These are phyloP conservation scores for Stemphylium vesicarium DNA, from an alignment of 2,329 filamentous ascomycete species.

Conservation along the genomic window DNA sequence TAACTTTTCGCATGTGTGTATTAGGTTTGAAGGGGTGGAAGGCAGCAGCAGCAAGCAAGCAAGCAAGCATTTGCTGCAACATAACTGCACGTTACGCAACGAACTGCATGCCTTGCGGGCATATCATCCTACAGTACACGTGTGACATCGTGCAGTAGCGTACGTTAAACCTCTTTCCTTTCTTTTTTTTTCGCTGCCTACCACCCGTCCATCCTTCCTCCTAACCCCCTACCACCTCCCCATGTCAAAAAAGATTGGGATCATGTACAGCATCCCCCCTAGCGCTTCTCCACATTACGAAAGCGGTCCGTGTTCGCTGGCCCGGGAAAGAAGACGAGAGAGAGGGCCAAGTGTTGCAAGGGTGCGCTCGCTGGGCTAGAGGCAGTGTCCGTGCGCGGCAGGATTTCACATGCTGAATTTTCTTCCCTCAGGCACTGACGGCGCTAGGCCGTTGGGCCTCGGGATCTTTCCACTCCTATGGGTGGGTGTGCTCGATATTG, in stretches of 20 bases:
- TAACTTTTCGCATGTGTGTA: neutral
- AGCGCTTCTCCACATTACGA: constrained; percentile 16
- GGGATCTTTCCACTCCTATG: constrained; percentile 20
- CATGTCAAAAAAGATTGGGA: neutral
- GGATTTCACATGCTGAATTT: constrained; percentile 11
- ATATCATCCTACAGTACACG: neutral
- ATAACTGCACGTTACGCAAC: neutral
- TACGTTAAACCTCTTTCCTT: constrained; percentile 4
- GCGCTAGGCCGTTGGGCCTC: constrained; percentile 17
- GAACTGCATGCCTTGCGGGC: constrained; percentile 8
- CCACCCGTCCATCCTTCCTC: constrained; percentile 4
- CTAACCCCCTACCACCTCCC: neutral
- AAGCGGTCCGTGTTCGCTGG: constrained; percentile 1
- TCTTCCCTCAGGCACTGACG: neutral
- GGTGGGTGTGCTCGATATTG: constrained; percentile 16
- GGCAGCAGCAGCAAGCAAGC: neutral
- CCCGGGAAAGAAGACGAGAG: neutral
- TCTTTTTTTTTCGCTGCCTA: neutral
- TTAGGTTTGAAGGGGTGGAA: neutral
- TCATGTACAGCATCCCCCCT: neutral
- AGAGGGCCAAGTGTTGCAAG: constrained; percentile 1
- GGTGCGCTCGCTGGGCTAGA: neutral
- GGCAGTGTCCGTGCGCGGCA: neutral
- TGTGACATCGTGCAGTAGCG: constrained; percentile 17
- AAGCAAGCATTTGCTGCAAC: neutral